Evolutionary conservation across 2,329 filamentous ascomycete species (phyloP), one percentile per base, ranked within the genome.

Genomic region (Penicillium rolfsii): DNA sequence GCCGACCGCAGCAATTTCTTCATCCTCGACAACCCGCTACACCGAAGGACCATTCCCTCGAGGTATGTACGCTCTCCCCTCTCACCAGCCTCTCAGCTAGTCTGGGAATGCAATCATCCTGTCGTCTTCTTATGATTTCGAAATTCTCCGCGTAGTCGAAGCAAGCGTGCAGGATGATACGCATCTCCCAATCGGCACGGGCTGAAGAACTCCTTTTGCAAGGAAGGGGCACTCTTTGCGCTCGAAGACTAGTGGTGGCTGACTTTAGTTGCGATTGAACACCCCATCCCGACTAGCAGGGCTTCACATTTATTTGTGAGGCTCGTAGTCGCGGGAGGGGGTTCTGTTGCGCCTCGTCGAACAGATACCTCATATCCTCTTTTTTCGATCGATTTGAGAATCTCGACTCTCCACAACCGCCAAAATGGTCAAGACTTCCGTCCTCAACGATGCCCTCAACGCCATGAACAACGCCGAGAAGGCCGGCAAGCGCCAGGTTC

Each of bases 391-490:
- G 80, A 81, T 80, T 79, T 82, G 80, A 82, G 80, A 82, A 83
- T 82, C 80, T 82, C 73, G 69, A 70, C 63, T 67, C 65, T 58
- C 77, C 75, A 54, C 38, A 62, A 85, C 86, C 87, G 88, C 80
- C 88, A 97, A 91, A 81, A 99, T 99, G 94, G 93, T 97, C 84
- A 93, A 91, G 86, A 98, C 95, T 78, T 97, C 93, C 82, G 95
- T 98, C 79, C 93, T 99, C 83, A 96, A 98, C 88, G 95, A 99
- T 90, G 93, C 91, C 81, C 91, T 97, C 78, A 97, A 97, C 83
- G 87, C 89, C 86, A 98, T 99, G 90, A 99, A 99, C 93, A 99
- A 99, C 84, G 95, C 95, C 87, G 96, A 99, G 89, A 98, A 99
- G 91, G 87, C 91, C 76, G 95, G 95, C 85, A 98, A 98, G 91